These are phyloP conservation scores for Meyerozyma athensensis DNA, from an alignment of 1,139 yeast genomes.

Conservation along the genomic window DNA sequence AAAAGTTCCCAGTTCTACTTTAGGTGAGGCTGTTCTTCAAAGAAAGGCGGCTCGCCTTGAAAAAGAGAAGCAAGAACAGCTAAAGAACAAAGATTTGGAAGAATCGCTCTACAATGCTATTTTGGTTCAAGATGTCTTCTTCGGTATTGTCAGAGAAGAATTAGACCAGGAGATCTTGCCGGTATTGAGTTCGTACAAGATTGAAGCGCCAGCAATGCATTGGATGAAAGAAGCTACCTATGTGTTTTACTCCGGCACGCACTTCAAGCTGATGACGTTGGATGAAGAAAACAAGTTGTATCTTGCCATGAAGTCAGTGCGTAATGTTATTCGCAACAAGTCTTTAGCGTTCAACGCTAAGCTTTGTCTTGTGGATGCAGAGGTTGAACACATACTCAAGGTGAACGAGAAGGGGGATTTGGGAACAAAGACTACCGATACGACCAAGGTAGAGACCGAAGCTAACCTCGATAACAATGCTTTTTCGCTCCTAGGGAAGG, in stretches of 20 bases:
- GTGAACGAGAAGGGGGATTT: conserved; percentile 17
- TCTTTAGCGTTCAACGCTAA: conserved; percentile 48
- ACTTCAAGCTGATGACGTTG: conserved; percentile 18
- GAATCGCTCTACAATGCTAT: conserved; percentile 46
- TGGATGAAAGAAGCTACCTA: conserved; percentile 43
- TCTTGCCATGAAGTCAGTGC: conserved; percentile 27
- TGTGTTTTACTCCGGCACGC: conserved; percentile 32
- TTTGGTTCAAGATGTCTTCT: conserved; percentile 47
- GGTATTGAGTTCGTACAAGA: conserved; percentile 16
- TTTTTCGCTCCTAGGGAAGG: not conserved
- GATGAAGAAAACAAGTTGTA: conserved; percentile 32
- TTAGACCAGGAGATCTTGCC: conserved; percentile 30
- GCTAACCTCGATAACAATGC: not conserved
- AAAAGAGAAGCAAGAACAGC: conserved; percentile 18
- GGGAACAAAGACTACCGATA: not conserved
- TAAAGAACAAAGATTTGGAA: conserved; percentile 19
- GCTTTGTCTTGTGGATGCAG: conserved; percentile 37
- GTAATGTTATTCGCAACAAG: conserved; percentile 26
- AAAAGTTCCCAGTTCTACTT: conserved; percentile 22
- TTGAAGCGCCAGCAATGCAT: conserved; percentile 23
- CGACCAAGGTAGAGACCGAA: no score
- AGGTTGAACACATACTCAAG: conserved; percentile 30
- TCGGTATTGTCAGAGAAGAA: conserved; percentile 48
- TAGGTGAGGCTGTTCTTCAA: conserved; percentile 23
- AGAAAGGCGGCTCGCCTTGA: conserved; percentile 29